Evolutionary conservation across 2,329 filamentous ascomycete species (phyloP).

Genomic region (Hypoxylon sp.): DNA sequence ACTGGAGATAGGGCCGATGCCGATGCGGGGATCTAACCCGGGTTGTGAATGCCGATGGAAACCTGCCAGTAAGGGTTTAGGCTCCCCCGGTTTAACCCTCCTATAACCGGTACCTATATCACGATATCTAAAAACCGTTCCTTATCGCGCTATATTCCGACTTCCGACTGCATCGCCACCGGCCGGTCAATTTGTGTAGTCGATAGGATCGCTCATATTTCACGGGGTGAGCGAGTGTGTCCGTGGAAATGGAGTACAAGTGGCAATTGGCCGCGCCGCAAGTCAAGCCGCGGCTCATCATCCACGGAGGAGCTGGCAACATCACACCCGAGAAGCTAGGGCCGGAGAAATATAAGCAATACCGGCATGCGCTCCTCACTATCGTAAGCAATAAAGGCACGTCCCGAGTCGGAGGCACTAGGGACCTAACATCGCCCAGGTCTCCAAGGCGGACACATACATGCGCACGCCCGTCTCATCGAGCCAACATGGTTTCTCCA

Average conservation of each 20-base stretch:
- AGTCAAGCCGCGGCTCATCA: conserved; percentile 70
- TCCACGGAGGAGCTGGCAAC: conserved; percentile 80
- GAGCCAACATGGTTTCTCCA: conserved; percentile 16
- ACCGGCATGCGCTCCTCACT: conserved; percentile 69
- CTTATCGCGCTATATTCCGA: not conserved
- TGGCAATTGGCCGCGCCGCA: conserved; percentile 38
- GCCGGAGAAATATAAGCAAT: conserved; percentile 67
- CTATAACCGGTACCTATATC: conserved; percentile 21
- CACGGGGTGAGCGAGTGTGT: not conserved
- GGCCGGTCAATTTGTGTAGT: not conserved
- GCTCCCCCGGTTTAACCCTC: conserved; percentile 16
- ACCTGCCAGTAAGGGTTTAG: conserved; percentile 17
- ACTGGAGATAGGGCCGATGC: not conserved
- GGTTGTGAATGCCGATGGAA: conserved; percentile 7
- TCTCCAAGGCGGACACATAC: conserved; percentile 59
- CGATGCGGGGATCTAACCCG: conserved; percentile 11
- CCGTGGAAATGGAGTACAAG: conserved; percentile 57
- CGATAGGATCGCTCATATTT: not conserved
- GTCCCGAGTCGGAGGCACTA: not conserved
- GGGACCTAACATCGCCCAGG: conserved; percentile 39
- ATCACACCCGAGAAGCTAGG: conserved; percentile 71
- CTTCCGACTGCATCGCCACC: too few relatives aligned
- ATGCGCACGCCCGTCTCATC: conserved; percentile 55
- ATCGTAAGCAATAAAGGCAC: conserved; percentile 61
- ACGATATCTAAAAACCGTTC: conserved; percentile 3